phyloP scores from a whole-genome alignment of 73 alveolate species.

The Symbiodinium natans region DNA sequence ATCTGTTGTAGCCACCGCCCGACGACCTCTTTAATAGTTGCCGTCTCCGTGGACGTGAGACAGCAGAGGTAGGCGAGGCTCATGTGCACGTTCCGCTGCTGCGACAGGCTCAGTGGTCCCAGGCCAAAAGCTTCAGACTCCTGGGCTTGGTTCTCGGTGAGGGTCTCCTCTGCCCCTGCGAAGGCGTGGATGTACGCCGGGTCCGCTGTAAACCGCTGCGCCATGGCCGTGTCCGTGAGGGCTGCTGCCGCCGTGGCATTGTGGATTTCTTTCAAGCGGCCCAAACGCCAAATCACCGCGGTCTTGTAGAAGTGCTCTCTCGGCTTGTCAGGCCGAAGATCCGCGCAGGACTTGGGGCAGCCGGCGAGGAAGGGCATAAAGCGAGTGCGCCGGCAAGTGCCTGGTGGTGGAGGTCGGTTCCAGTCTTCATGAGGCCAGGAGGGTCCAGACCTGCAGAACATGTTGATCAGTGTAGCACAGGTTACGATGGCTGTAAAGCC shows the following conservation, averaged over 20 bases:
- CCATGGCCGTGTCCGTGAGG: neutral
- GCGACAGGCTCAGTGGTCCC: neutral
- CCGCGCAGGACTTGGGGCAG: slow-evolving; percentile 8
- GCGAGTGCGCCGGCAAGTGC: neutral
- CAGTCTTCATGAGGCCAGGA: neutral
- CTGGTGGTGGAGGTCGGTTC: neutral
- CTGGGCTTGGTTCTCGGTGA: neutral
- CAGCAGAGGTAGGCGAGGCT: neutral
- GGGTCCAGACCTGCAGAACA: neutral
- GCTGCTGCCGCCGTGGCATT: neutral
- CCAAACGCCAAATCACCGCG: neutral
- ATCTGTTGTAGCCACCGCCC: neutral
- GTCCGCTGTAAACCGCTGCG: neutral
- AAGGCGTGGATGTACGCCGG: neutral
- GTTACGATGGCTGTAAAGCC: neutral
- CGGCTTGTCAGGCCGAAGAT: neutral
- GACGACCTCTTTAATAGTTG: neutral
- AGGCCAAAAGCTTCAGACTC: neutral
- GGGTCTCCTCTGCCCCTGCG: neutral
- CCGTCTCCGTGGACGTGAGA: neutral
- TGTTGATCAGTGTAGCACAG: neutral
- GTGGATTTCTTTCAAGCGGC: neutral
- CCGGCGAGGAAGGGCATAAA: neutral
- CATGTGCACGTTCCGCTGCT: slow-evolving; percentile 3
- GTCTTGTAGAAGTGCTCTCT: neutral